Percentiles rank a stretch among this genome's conserved stretches.
Evolutionary conservation across 345 rosid species (phyloP).

Genomic region (Theobroma cacao): DNA sequence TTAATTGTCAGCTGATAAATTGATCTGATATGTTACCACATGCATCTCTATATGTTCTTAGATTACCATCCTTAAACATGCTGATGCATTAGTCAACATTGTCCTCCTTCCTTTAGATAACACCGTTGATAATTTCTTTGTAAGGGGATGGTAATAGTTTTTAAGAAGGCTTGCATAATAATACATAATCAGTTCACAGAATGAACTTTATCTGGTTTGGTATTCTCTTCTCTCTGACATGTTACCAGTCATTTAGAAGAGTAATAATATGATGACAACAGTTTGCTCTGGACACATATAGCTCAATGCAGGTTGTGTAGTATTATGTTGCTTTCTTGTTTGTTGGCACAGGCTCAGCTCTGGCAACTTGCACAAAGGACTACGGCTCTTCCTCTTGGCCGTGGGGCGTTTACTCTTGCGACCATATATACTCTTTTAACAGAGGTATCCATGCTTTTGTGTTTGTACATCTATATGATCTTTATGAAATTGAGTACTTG

Average conservation of each 20-base stretch:
- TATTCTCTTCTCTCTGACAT: neutral
- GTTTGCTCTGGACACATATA: neutral
- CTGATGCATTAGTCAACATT: neutral
- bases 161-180: neutral
- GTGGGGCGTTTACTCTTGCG: constrained; percentile 95
- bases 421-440: constrained; percentile 90
- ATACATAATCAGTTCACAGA: neutral
- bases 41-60: neutral
- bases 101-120: neutral
- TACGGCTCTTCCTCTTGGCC: constrained; percentile 94
- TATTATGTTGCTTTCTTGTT: constrained; percentile 15
- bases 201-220: constrained; percentile 1
- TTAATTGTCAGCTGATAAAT: neutral
- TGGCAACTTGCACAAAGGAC: constrained; percentile 98
- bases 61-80: neutral
- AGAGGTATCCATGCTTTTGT: constrained; percentile 45
- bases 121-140: neutral
- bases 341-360: constrained; percentile 68
- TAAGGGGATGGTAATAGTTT: neutral
- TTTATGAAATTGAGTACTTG: constrained; percentile 19
- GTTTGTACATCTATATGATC: neutral
- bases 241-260: neutral
- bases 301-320: neutral
- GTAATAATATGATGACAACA: neutral
- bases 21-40: neutral